Base-by-base conservation (phyloP, 2,329 filamentous ascomycete species). In the Cladophialophora yegresii region DNA sequence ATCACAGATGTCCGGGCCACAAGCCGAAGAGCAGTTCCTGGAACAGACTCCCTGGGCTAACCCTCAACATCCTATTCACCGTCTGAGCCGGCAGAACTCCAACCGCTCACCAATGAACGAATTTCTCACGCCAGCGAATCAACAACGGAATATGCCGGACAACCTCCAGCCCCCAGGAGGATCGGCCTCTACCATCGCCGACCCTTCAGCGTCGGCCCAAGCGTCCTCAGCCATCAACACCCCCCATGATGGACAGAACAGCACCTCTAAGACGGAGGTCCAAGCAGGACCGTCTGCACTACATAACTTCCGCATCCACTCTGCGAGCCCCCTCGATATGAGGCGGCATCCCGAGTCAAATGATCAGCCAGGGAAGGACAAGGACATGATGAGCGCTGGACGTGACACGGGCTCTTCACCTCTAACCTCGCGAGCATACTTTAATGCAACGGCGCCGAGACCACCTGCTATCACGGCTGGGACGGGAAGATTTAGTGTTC, bases 31-130 rank as follows among this genome's bases (percentile, higher is more conserved):
- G 75, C 89, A 93, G 68, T 96, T 95, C 71, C 84, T 96, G 61
- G 91, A 96, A 73, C 89, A 93, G 70, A 96, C 91, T 4, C 89
- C 92, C 0, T 97, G 93, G 93, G 92, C 92, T 40, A 96, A 96
- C 74, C 91, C 92, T 20, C 91, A 93, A 70, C 89, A 92, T 73
- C 87, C 89, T 6, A 84, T 87, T 9, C 88, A 91, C 73, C 83
- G 85, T 67, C 75, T 71, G 4, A 71, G 65, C 57, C 73, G 70
- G 55, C 71, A 77, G 58, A 66, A 74, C 8, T 75, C 75, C 26
- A 77, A 77, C 61, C 70, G 74, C 33, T 72, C 75, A 4, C 73
- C 76, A 4, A 54, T 71, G 45, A 63, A 62, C 26, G 71, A 74
- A 16, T 78, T 75, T 63, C 72, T 76, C 22, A 80, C 79, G 4